These are phyloP conservation scores for Cryphonectria nitschkei DNA, from an alignment of 2,329 filamentous ascomycete species.

Conservation along the genomic window DNA sequence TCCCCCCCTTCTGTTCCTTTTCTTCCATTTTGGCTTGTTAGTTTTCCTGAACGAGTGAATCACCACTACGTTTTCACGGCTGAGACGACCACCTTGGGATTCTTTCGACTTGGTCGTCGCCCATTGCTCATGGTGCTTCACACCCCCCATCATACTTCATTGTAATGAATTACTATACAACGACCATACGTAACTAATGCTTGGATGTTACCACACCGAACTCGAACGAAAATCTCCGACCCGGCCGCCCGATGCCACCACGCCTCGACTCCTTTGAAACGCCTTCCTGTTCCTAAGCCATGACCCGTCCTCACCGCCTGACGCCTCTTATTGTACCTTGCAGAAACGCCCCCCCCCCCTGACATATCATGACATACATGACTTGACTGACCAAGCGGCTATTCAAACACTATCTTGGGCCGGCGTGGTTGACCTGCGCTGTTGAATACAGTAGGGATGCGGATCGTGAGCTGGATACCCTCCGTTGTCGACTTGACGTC, in stretches of 20 bases:
- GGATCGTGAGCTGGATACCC: slow-evolving; percentile 60
- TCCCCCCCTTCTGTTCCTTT: too few relatives aligned
- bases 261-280: background rate
- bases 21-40: background rate
- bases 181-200: background rate
- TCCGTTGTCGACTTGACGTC: slow-evolving; percentile 62
- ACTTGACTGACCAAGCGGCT: background rate
- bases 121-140: background rate
- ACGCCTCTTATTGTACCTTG: background rate
- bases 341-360: background rate
- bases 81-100: background rate
- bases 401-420: slow-evolving; percentile 40
- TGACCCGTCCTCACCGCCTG: background rate
- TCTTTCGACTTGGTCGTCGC: background rate
- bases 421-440: slow-evolving; percentile 36
- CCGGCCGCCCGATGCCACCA: background rate
- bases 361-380: background rate
- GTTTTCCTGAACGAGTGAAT: background rate
- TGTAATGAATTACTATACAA: background rate
- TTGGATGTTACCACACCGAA: background rate
- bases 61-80: background rate
- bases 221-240: background rate
- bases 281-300: background rate
- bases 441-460: slow-evolving; percentile 60
- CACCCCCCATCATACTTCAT: background rate